Percentiles rank a stretch among this genome's conserved stretches.
Evolutionary conservation across 2,329 filamentous ascomycete species (phyloP).

Genomic region (Trichothecium roseum): DNA sequence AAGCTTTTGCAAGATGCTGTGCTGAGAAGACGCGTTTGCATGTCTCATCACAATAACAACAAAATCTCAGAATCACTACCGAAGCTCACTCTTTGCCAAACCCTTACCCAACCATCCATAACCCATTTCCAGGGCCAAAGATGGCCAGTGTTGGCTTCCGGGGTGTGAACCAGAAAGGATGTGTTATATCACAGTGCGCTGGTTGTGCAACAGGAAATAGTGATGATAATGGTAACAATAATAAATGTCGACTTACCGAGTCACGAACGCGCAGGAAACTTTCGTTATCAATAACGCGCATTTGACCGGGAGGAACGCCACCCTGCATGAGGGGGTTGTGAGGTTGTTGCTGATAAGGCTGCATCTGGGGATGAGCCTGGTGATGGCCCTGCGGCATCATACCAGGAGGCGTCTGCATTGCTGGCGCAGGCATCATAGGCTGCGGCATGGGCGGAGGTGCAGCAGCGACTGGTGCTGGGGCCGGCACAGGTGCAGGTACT

Average conservation of each 20-base stretch:
- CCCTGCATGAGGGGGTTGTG: slow-evolving; percentile 9
- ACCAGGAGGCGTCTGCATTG: slow-evolving; percentile 20
- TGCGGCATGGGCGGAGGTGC: slow-evolving; percentile 26
- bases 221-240: slow-evolving; percentile 8
- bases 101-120: too few species aligned
- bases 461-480: slow-evolving; percentile 18
- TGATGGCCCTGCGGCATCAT: slow-evolving; percentile 5
- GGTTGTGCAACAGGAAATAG: too few species aligned
- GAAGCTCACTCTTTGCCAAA: too few species aligned
- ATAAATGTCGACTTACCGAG: slow-evolving; percentile 50
- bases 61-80: too few species aligned
- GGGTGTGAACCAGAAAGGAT: too few species aligned
- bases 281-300: slow-evolving; percentile 51
- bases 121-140: too few species aligned
- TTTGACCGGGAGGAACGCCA: slow-evolving; percentile 1
- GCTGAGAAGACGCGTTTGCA: too few species aligned
- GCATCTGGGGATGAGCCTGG: slow-evolving; percentile 9
- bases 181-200: too few species aligned
- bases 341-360: slow-evolving; percentile 5
- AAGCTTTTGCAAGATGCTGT: too few species aligned
- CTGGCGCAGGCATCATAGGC: slow-evolving; percentile 25
- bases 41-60: too few species aligned
- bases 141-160: too few species aligned
- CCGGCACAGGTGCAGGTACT: slow-evolving; percentile 7
- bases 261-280: slow-evolving; percentile 75